Conservation (phyloP, 1,284 basidiomycete species). For the Irpex lacteus region DNA sequence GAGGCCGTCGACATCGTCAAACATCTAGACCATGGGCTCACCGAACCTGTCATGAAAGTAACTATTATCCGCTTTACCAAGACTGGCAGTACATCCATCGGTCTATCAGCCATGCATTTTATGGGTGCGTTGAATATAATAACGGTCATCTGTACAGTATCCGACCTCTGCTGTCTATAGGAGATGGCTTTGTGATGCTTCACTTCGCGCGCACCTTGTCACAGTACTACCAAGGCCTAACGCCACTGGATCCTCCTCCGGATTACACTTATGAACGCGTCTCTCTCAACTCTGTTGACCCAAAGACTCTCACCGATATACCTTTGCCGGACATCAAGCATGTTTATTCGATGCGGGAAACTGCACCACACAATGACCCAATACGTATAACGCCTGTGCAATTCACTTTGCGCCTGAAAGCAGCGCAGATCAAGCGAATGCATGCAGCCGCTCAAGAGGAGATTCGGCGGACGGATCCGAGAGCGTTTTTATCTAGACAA, state of each 20-base stretch:
- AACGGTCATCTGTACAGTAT: not conserved
- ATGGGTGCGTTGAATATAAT: constrained; percentile 6
- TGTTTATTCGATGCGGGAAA: constrained; percentile 5
- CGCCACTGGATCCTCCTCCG: constrained; percentile 13
- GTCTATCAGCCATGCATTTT: constrained; percentile 12
- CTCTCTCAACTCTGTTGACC: not conserved
- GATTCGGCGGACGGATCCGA: not conserved
- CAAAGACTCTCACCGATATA: not conserved
- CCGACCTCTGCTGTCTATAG: constrained; percentile 3
- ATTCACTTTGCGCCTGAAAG: constrained; percentile 13
- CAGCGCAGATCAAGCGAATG: constrained; percentile 7
- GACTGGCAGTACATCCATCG: constrained; percentile 15
- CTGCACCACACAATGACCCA: constrained; percentile 8
- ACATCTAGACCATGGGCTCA: constrained; percentile 9
- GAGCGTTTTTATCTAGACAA: constrained; percentile 11
- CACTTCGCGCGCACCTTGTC: constrained; percentile 16
- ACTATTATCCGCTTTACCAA: constrained; percentile 14
- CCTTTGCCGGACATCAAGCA: constrained; percentile 3
- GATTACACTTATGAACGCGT: constrained; percentile 2
- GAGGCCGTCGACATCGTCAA: constrained; percentile 7
- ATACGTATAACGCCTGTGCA: constrained; percentile 5
- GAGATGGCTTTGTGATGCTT: constrained; percentile 13
- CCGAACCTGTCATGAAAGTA: constrained; percentile 15
- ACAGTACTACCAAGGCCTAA: constrained; percentile 18
- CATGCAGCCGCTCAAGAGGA: constrained; percentile 7